A percentile compares a stretch with the other conserved stretches of the same genome.
Conservation (phyloP, 2,329 filamentous ascomycete species). For the Canariomyces notabilis region DNA sequence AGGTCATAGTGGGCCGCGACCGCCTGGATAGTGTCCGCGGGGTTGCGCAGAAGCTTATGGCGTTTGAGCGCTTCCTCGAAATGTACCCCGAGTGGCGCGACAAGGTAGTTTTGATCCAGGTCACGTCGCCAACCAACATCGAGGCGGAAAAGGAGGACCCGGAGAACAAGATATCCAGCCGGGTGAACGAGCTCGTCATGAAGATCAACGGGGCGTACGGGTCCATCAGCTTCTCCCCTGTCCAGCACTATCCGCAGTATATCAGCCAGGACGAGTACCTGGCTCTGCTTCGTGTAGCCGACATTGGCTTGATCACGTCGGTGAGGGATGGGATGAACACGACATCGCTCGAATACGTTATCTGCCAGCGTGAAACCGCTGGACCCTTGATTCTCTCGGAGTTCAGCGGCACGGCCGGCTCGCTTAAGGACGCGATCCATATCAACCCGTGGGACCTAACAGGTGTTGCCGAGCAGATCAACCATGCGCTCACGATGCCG, state of each 20-base stretch:
- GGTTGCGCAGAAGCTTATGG: conserved; percentile 92
- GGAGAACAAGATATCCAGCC: conserved; percentile 76
- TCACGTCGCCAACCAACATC: conserved; percentile 80
- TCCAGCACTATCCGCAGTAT: conserved; percentile 94
- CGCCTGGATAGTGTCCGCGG: conserved; percentile 89
- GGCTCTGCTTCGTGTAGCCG: conserved; percentile 81
- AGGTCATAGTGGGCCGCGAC: conserved; percentile 91
- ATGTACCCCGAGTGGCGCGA: conserved; percentile 88
- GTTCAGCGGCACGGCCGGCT: conserved; percentile 90
- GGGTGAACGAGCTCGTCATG: conserved; percentile 85
- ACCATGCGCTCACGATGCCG: conserved; percentile 74
- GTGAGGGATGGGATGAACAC: conserved; percentile 98
- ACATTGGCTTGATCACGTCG: conserved; percentile 91
- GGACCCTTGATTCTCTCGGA: conserved; percentile 91
- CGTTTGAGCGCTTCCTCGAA: conserved; percentile 88
- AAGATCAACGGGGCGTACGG: conserved; percentile 90
- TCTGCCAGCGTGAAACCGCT: conserved; percentile 82
- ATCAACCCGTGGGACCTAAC: conserved; percentile 95
- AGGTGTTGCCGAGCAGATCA: conserved; percentile 78
- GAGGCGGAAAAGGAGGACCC: conserved; percentile 72
- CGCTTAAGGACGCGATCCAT: conserved; percentile 78
- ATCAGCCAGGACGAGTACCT: conserved; percentile 88
- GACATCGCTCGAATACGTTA: conserved; percentile 88
- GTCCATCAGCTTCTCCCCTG: conserved; percentile 80
- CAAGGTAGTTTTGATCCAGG: conserved; percentile 89